phyloP scores from a whole-genome alignment of 2,329 filamentous ascomycete species.

The Aureobasidium namibiae region DNA sequence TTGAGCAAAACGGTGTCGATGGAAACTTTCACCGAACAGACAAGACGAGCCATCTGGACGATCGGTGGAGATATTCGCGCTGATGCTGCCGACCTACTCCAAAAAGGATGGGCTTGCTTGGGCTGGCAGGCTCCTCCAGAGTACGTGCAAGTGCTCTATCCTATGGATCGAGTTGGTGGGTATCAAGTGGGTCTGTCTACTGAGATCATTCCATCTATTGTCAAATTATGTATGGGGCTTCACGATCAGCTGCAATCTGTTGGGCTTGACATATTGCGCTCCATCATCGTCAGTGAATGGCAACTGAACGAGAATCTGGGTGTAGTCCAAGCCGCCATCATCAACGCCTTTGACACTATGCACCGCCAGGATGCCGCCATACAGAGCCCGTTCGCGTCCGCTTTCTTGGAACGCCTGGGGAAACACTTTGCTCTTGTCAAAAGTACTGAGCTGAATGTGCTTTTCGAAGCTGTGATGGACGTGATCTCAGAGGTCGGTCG shows the following conservation, averaged over 20 bases:
- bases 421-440: conserved; percentile 68
- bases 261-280: conserved; percentile 87
- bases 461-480: conserved; percentile 68
- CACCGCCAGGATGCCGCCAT: conserved; percentile 53
- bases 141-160: conserved; percentile 62
- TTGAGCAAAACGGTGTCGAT: conserved; percentile 81
- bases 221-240: conserved; percentile 89
- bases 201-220: conserved; percentile 78
- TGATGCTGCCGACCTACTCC: conserved; percentile 76
- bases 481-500: conserved; percentile 82
- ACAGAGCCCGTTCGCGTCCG: conserved; percentile 21
- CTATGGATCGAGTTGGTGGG: conserved; percentile 76
- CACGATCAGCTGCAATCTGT: conserved; percentile 84
- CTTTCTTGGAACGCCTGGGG: conserved; percentile 72
- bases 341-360: conserved; percentile 80
- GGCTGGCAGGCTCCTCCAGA: conserved; percentile 88
- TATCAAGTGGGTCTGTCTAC: conserved; percentile 99
- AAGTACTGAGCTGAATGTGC: conserved; percentile 57
- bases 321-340: conserved; percentile 90
- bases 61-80: conserved; percentile 95
- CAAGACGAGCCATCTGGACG: conserved; percentile 93
- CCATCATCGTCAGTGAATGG: conserved; percentile 99
- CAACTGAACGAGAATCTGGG: conserved; percentile 85
- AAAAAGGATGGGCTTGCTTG: conserved; percentile 85
- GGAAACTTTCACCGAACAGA: conserved; percentile 95